Evolutionary conservation across 805 yeast species (phyloP).

Genomic region (Saturnispora halmiae): DNA sequence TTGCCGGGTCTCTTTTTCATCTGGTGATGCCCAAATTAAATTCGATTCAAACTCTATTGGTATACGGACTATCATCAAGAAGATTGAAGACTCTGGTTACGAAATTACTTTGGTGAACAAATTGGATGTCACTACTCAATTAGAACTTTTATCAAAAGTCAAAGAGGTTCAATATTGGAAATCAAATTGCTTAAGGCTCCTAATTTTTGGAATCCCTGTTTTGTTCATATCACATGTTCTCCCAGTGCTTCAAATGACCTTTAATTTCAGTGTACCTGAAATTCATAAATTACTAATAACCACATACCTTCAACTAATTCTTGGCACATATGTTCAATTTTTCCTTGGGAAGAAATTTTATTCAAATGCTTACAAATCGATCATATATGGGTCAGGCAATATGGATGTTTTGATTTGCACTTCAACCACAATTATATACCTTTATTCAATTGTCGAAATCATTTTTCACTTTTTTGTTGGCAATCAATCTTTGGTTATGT

Average conservation of each 20-base stretch:
- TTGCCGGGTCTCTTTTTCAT: conserved; percentile 42
- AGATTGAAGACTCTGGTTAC: conserved; percentile 44
- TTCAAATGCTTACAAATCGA: conserved; percentile 52
- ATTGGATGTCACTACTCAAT: conserved; percentile 57
- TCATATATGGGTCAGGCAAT: conserved; percentile 64
- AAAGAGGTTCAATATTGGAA: conserved; percentile 73
- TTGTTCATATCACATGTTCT: conserved; percentile 39
- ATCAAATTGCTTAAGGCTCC: conserved; percentile 40
- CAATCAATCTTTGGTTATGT: conserved; percentile 57
- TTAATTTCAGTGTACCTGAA: conserved; percentile 39
- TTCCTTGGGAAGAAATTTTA: conserved; percentile 61
- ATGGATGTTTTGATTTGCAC: conserved; percentile 89
- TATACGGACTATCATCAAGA: conserved; percentile 49
- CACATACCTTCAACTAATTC: conserved; percentile 47
- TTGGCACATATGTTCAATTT: conserved; percentile 56
- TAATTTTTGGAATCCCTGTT: conserved; percentile 56
- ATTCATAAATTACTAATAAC: conserved; percentile 3
- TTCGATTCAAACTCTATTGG: conserved; percentile 50
- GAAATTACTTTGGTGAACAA: conserved; percentile 40
- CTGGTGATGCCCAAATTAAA: conserved; percentile 44
- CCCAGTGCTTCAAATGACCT: conserved; percentile 44
- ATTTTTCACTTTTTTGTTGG: conserved; percentile 33
- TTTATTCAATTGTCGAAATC: conserved; percentile 63
- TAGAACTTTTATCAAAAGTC: conserved; percentile 55
- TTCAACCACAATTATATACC: conserved; percentile 71